A percentile compares a stretch with the other conserved stretches of the same genome.
phyloP scores from a whole-genome alignment of 2,329 filamentous ascomycete species.

The Hypoxylon sp. region DNA sequence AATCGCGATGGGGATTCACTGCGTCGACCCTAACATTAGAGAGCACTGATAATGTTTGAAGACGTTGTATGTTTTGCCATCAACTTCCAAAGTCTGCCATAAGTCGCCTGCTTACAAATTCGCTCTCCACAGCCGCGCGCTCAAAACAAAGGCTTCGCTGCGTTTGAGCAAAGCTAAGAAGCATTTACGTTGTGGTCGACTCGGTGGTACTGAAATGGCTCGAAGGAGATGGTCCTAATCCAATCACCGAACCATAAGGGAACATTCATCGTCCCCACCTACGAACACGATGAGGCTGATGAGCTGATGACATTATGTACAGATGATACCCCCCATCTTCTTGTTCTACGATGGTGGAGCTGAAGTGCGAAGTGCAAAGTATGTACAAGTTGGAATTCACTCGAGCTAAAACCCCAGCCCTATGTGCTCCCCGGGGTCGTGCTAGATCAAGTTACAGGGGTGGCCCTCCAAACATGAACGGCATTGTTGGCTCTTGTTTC shows the following conservation, averaged over 20 bases:
- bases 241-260: neutral
- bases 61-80: slow-evolving; percentile 11
- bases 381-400: too few relatives aligned
- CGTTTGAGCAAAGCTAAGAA: neutral
- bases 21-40: neutral
- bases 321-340: slow-evolving; percentile 5
- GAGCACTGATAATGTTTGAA: slow-evolving; percentile 9
- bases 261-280: neutral
- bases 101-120: slow-evolving; percentile 26
- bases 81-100: slow-evolving; percentile 1
- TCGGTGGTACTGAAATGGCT: neutral
- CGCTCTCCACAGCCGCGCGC: too few relatives aligned
- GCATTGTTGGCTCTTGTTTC: slow-evolving; percentile 19
- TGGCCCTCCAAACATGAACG: neutral
- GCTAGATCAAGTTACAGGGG: neutral
- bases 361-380: too few relatives aligned
- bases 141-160: neutral
- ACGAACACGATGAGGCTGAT: slow-evolving; percentile 4
- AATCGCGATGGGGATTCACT: slow-evolving; percentile 12
- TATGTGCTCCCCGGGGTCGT: too few relatives aligned
- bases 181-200: neutral
- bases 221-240: slow-evolving; percentile 1
- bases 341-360: too few relatives aligned
- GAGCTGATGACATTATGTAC: too few relatives aligned
- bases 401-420: too few relatives aligned